Base-by-base conservation (phyloP, 2,329 filamentous ascomycete species). In the Biscogniauxia mediterranea region DNA sequence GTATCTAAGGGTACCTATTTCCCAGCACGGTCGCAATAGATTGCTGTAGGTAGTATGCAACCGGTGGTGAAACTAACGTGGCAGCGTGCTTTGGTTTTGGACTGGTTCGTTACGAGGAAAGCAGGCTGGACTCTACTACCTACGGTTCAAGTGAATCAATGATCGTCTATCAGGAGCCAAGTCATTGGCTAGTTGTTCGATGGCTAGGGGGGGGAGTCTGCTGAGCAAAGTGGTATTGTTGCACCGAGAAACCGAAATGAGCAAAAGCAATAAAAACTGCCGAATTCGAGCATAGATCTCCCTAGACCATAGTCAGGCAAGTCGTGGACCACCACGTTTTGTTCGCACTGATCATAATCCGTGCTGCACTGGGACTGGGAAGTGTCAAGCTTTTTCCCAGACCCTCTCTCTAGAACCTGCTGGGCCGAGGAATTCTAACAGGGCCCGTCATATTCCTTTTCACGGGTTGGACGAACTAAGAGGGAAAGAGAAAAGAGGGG, bases 211-310 rank as follows among this genome's bases (percentile, higher is more conserved):
- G 28, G 28, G 28, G 11, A 4, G 28, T 32, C 28, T 32, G 28
- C 28, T 32, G 28, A 32, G 28, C 28, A 32, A 6, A 32, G 61
- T 65, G 62, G 60, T 56, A 25, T 66, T 64, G 68, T 68, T 66
- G 64, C 66, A 66, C 62, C 64, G 65, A 64, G 51, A 63, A 62
- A 52, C 65, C 68, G 66, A 70, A 69, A 65, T 64, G 64, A 67
- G 62, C 17, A 65, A 64, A 61, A 68, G 62, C 56, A 62, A 68
- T 59, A 55, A 72, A 65, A 70, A 69, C 63, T 68, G 66, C 69
- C 69, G 68, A 71, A 64, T 57, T 64, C 64, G 57, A 66, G 53
- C 60, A 66, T 61, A 68, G 66, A 71, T 71, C 68, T 56, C 63
- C 58, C 65, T 61, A 23, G 52, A 64, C 60, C 5, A 28, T 59